Conservation (phyloP, 2,329 filamentous ascomycete genomes). For the Rhynchosporium agropyri region DNA sequence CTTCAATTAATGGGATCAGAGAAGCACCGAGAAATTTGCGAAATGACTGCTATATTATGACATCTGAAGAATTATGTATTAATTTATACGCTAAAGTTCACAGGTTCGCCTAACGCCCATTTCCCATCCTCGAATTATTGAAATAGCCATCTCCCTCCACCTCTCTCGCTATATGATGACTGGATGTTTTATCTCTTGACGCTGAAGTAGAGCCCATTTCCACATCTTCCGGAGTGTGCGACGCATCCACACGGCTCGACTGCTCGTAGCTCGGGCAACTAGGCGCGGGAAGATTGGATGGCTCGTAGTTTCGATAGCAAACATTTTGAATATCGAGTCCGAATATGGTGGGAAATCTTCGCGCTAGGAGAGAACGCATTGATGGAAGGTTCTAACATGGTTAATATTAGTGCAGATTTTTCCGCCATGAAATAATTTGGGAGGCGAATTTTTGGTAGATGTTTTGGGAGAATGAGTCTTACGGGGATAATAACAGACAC, state of each 20-base stretch:
- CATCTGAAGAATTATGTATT: background rate
- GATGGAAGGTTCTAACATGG: background rate
- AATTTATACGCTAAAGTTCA: background rate
- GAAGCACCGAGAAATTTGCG: background rate
- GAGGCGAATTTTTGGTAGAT: no score
- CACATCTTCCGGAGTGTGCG: background rate
- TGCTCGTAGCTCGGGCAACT: no score
- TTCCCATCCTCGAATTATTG: background rate
- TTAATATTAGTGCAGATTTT: background rate
- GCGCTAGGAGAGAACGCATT: slow-evolving; percentile 1
- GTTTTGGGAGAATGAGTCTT: background rate
- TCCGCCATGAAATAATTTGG: no score
- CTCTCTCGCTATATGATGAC: background rate
- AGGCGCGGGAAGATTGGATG: background rate
- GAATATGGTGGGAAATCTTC: slow-evolving; percentile 1
- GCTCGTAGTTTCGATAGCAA: background rate
- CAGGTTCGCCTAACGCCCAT: background rate
- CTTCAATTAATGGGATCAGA: no score
- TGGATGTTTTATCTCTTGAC: background rate
- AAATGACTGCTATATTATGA: background rate
- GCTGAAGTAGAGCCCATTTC: background rate
- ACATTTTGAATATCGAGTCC: background rate
- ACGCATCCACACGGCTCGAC: no score
- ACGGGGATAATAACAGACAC: background rate
- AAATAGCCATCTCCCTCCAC: slow-evolving; percentile 1